These are phyloP conservation scores for Solanum pinnatisectum DNA, from an alignment of 257 asterid genomes.

Conservation along the genomic window DNA sequence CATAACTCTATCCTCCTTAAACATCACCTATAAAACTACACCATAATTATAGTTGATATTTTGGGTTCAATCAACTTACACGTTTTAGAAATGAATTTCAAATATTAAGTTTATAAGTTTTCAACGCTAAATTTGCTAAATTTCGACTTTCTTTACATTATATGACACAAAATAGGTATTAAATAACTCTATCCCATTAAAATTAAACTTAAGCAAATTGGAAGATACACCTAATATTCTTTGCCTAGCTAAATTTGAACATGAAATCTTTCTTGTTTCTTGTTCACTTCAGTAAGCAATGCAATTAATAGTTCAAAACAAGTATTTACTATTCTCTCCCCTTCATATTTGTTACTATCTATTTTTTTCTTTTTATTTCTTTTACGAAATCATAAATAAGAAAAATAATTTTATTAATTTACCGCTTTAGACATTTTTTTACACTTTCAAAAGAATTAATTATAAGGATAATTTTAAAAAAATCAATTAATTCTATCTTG, in stretches of 20 bases:
- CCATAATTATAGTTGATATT: neutral
- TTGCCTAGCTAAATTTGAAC: neutral
- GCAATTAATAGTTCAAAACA: neutral
- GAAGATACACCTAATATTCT: neutral
- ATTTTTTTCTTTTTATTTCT: too few relatives aligned
- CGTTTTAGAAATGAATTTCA: neutral
- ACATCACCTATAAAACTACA: too few relatives aligned
- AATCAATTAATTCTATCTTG: neutral
- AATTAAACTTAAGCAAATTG: neutral
- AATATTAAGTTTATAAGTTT: neutral
- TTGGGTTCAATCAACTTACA: neutral
- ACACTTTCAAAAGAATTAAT: neutral
- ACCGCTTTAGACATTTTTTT: accelerated
- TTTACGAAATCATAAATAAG: too few relatives aligned
- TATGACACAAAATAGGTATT: neutral
- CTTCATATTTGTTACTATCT: too few relatives aligned
- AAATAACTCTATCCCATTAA: neutral
- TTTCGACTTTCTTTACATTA: neutral
- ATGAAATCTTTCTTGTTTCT: neutral
- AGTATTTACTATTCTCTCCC: too few relatives aligned
- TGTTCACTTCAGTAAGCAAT: neutral
- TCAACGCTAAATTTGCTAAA: neutral
- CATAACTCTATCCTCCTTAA: too few relatives aligned
- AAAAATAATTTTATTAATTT: too few relatives aligned
- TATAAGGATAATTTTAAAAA: neutral